Evolutionary conservation across 768 basidiomycete genomes (phyloP), one percentile per base, ranked within the genome.

Genomic region (Porpolomopsis calyptriformis): DNA sequence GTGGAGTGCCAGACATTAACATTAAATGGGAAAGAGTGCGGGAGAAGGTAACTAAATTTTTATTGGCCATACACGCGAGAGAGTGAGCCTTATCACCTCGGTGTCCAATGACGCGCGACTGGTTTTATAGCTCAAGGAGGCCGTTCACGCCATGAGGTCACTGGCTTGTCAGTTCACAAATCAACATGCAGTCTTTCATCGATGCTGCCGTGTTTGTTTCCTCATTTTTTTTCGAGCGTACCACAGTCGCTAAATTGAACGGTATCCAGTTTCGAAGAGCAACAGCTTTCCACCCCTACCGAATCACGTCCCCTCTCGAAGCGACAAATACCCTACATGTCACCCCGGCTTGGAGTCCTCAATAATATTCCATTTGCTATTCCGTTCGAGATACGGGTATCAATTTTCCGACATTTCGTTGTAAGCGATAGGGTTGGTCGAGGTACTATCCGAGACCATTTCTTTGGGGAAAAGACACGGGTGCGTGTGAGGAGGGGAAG

Each of bases 281-380:
- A 72, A 45, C 71, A 77, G 50, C 61, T 75, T 2, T 62, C 70
- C 9, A 52, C 50, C 53, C 20, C 49, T 26, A 36, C 55, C 27
- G 3, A 25, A 37, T 45, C 49, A 3, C 56, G 60, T 36, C 49
- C 55, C 27, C 64, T 76, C 40, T 72, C 77, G 11, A 84, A 82
- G 54, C 82, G 87, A 4, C 81, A 86, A 52, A 63, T 85, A 35
- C 77, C 84, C 0, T 71, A 77, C 47, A 66, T 97, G 43, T 83
- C 85, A 2, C 94, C 93, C 0, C 79, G 91, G 5, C 72, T 98
- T 2, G 89, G 88, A 2, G 74, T 97, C 22, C 76, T 98, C 44
- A 88, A 97, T 67, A 93, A 97, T 63, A 86, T 98, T 47, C 94
- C 93, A 0, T 96, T 96, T 64, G 80, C 90, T 4, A 85, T 98